These are phyloP conservation scores for Aspergillus homomorphus DNA, from an alignment of 495 filamentous ascomycete genomes.

Conservation along the genomic window DNA sequence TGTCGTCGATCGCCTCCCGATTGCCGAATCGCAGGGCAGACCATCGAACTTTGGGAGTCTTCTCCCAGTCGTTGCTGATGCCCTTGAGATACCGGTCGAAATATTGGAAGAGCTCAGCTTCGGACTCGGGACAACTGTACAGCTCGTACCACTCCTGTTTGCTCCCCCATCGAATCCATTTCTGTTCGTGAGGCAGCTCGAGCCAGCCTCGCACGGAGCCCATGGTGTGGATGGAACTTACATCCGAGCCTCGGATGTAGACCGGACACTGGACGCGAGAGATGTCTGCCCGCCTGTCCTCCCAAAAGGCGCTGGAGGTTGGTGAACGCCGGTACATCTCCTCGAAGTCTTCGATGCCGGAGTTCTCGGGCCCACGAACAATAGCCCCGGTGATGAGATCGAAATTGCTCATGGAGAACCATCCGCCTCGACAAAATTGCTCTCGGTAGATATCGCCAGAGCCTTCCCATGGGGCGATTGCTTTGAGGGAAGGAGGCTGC, in stretches of 20 bases:
- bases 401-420: slow-evolving; percentile 27
- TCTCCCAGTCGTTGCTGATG: slow-evolving; percentile 40
- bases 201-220: slow-evolving; percentile 36
- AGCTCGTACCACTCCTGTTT: slow-evolving; percentile 45
- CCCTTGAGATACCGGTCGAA: slow-evolving; percentile 41
- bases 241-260: slow-evolving; percentile 29
- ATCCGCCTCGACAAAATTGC: slow-evolving; percentile 33
- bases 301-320: slow-evolving; percentile 24
- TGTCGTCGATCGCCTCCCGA: slow-evolving; percentile 21
- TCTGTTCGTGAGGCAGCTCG: slow-evolving; percentile 24
- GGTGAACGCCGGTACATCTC: slow-evolving; percentile 30
- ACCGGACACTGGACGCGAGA: slow-evolving; percentile 23
- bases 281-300: slow-evolving; percentile 28
- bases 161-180: slow-evolving; percentile 32
- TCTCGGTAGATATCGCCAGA: slow-evolving; percentile 45
- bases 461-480: slow-evolving; percentile 48
- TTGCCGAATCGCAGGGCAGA: slow-evolving; percentile 27
- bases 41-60: slow-evolving; percentile 37
- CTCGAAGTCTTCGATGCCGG: slow-evolving; percentile 30
- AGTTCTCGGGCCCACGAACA: slow-evolving; percentile 21
- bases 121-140: slow-evolving; percentile 22
- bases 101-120: slow-evolving; percentile 31
- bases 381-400: slow-evolving; percentile 31
- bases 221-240: slow-evolving; percentile 34
- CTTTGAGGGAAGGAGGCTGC: slow-evolving; percentile 39